A percentile compares a stretch with the other conserved stretches of the same genome.
phyloP scores from a whole-genome alignment of 2,329 filamentous ascomycete species.

The Arthrobotrys musiformis region DNA sequence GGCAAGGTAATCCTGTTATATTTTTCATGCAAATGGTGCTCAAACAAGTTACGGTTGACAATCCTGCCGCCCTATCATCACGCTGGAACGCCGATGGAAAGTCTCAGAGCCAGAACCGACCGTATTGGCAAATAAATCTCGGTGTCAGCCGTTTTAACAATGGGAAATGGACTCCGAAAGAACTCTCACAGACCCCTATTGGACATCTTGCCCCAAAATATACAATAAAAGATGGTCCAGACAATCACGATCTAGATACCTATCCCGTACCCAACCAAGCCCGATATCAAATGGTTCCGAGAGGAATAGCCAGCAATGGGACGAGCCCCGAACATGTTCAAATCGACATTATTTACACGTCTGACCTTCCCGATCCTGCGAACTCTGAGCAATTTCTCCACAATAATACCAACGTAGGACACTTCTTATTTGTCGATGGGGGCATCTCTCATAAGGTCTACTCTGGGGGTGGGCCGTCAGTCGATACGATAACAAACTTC shows the following conservation, averaged over 20 bases:
- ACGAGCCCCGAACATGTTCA: slow-evolving; percentile 1
- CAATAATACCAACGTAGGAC: not conserved
- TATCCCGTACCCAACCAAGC: slow-evolving; percentile 6
- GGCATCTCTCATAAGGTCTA: not conserved
- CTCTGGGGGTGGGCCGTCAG: not conserved
- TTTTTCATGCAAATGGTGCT: slow-evolving; percentile 19
- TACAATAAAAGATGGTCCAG: not conserved
- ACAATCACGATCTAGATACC: not conserved
- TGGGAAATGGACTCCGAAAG: slow-evolving; percentile 58
- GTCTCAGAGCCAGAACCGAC: not conserved
- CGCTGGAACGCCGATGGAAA: not conserved
- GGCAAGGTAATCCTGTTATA: slow-evolving; percentile 3
- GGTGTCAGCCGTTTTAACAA: slow-evolving; percentile 58
- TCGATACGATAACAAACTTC: slow-evolving; percentile 1
- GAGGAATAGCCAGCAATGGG: not conserved
- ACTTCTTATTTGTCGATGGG: slow-evolving; percentile 5
- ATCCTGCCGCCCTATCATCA: not conserved
- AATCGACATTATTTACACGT: slow-evolving; percentile 1
- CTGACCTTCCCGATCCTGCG: not conserved
- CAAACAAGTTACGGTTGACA: not conserved
- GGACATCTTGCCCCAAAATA: not conserved
- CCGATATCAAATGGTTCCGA: slow-evolving; percentile 3
- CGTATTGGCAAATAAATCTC: slow-evolving; percentile 55
- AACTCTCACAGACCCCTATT: not conserved
- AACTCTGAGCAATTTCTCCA: not conserved